Conservation (phyloP, 495 filamentous ascomycete genomes). For the Penicillium lividum region DNA sequence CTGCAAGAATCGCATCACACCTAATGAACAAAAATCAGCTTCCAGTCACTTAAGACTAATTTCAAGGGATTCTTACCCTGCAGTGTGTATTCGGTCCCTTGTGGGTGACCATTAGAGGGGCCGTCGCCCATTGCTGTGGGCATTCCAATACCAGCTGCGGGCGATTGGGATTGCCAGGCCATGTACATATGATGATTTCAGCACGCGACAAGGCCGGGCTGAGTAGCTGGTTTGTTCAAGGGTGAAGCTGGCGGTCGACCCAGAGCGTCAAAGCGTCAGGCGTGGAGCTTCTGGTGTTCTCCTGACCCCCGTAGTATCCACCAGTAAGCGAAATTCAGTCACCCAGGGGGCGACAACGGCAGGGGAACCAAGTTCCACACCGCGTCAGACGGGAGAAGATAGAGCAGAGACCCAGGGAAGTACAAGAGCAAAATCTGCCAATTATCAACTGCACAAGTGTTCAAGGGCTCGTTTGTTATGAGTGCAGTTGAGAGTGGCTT, state of each 20-base stretch:
- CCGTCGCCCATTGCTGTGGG: slow-evolving; percentile 54
- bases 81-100: slow-evolving; percentile 96
- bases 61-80: slow-evolving; percentile 63
- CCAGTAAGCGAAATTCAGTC: slow-evolving; percentile 22
- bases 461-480: slow-evolving; percentile 29
- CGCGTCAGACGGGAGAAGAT: slow-evolving; percentile 14
- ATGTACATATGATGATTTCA: slow-evolving; percentile 34
- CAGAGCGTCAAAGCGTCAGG: slow-evolving; percentile 7
- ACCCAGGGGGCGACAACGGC: slow-evolving; percentile 23
- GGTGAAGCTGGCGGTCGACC: slow-evolving; percentile 6
- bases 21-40: slow-evolving; percentile 43
- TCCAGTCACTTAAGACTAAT: background rate
- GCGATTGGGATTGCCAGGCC: slow-evolving; percentile 64
- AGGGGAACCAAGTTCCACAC: slow-evolving; percentile 24
- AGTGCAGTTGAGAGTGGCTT: slow-evolving; percentile 23
- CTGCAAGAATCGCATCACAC: slow-evolving; percentile 99
- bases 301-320: slow-evolving; percentile 29
- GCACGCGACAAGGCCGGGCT: slow-evolving; percentile 1
- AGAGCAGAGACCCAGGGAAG: slow-evolving; percentile 4
- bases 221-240: background rate
- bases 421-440: slow-evolving; percentile 15
- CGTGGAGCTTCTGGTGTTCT: slow-evolving; percentile 24
- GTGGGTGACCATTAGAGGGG: slow-evolving; percentile 61
- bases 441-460: slow-evolving; percentile 16
- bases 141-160: slow-evolving; percentile 65